Base-by-base conservation (phyloP, 2,329 filamentous ascomycete genomes). In the Pseudogymnoascus sp. region DNA sequence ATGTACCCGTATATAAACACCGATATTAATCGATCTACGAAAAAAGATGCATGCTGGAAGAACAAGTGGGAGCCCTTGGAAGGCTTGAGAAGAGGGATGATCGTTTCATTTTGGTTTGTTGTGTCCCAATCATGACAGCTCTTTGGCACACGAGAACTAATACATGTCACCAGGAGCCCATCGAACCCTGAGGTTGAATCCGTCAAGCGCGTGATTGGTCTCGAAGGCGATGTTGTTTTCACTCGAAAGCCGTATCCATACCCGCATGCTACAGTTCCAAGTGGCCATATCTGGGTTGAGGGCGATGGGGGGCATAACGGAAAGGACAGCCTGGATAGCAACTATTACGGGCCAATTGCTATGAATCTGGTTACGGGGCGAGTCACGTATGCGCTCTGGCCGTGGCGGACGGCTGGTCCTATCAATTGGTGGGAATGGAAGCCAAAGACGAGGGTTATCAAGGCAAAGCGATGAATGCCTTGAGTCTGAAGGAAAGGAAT, bases 271-370 rank as follows among this genome's bases (percentile, higher is more conserved):
- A 80, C 81, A 64, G 83, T 99, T 20, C 93, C 92, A 4, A 81
- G 81, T 64, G 91, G 91, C 16, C 92, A 97, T 76, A 81, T 97
- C 28, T 99, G 94, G 94, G 85, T 99, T 1, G 93, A 97, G 72
- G 94, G 94, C 1, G 94, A 99, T 71, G 91, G 88, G 11, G 74
- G 74, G 43, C 69, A 67, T 62, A 82, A 83, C 68, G 82, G 84
- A 67, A 80, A 82, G 58, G 83, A 83, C 68, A 90, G 85, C 61
- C 73, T 86, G 63, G 94, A 99, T 76, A 96, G 92, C 74, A 96
- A 96, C 74, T 85, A 85, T 11, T 97, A 95, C 73, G 94, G 94
- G 1, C 91, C 94, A 3, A 85, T 95, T 57, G 88, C 89, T 22
- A 84, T 84, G 65, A 84, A 83, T 60, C 72, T 97, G 65, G 82